These are phyloP conservation scores for Fraxinus albicans DNA, from an alignment of 305 asterid species.

Conservation along the genomic window DNA sequence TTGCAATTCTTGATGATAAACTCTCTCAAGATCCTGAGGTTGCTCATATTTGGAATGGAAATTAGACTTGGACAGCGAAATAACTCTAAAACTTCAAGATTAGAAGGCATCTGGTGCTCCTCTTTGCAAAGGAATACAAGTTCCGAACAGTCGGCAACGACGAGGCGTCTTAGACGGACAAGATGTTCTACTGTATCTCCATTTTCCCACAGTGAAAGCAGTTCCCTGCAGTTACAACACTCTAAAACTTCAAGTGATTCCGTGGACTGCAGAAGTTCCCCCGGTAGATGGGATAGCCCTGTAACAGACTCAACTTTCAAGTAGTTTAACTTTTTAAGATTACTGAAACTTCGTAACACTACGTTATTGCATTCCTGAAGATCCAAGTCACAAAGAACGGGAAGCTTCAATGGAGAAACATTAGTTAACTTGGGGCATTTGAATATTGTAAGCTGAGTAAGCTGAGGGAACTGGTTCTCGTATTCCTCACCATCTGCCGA, in stretches of 20 bases:
- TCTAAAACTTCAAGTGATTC: constrained; percentile 17
- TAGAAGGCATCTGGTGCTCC: constrained; percentile 21
- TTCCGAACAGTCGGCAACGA: constrained; percentile 18
- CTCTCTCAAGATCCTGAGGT: constrained; percentile 18
- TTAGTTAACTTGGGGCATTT: constrained; percentile 29
- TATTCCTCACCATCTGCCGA: not conserved
- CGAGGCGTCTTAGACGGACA: constrained; percentile 18
- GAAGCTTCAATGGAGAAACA: constrained; percentile 27
- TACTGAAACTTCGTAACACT: constrained; percentile 19
- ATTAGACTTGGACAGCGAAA: constrained; percentile 18
- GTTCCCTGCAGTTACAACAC: constrained; percentile 23
- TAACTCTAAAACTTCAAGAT: constrained; percentile 25
- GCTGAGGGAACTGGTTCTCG: constrained; percentile 23
- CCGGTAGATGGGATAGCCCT: constrained; percentile 22
- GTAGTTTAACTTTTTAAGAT: constrained; percentile 19
- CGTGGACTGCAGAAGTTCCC: constrained; percentile 21
- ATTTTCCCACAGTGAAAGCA: constrained; percentile 24
- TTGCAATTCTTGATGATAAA: constrained; percentile 26
- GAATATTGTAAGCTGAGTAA: constrained; percentile 27
- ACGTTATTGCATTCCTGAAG: constrained; percentile 24
- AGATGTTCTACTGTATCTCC: constrained; percentile 7
- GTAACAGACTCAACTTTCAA: constrained; percentile 22
- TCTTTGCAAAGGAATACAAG: constrained; percentile 19
- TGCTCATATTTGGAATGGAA: constrained; percentile 21
- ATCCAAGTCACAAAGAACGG: constrained; percentile 20